These are phyloP conservation scores for Fraxinus ornus DNA, from an alignment of 305 asterid species.

Conservation along the genomic window DNA sequence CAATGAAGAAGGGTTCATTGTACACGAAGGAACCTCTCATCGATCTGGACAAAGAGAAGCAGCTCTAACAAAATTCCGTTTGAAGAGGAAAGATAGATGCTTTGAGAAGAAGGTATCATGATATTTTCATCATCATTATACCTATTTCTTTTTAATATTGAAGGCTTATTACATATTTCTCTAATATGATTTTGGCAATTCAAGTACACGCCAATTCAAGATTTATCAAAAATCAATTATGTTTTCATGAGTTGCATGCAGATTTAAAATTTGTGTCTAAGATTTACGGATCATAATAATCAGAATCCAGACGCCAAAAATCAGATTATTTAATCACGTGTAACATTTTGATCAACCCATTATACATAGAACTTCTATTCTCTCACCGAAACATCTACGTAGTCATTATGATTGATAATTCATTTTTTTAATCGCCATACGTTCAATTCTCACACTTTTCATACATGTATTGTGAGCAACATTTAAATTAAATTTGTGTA, in stretches of 20 bases:
- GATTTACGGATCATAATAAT: background rate
- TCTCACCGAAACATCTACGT: background rate
- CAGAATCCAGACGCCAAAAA: background rate
- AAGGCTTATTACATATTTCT: background rate
- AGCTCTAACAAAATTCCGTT: constrained; percentile 74
- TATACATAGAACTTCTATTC: background rate
- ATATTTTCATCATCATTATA: background rate
- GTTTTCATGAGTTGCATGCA: background rate
- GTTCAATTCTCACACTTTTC: background rate
- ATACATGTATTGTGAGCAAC: background rate
- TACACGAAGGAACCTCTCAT: constrained; percentile 46
- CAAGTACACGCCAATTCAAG: background rate
- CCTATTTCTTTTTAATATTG: background rate
- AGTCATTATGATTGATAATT: background rate
- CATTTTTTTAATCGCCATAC: background rate
- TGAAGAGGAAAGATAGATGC: constrained; percentile 93
- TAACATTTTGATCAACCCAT: background rate
- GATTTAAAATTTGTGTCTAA: background rate
- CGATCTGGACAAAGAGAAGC: constrained; percentile 71
- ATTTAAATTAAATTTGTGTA: background rate
- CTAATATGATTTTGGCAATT: background rate
- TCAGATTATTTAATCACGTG: background rate
- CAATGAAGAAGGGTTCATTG: constrained; percentile 47
- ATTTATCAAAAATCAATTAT: background rate
- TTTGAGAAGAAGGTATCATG: constrained; percentile 82